A percentile compares a stretch with the other conserved stretches of the same genome.
These are phyloP conservation scores for Pythium myriotylum DNA, from an alignment of 352 stramenopile genomes.

Conservation along the genomic window DNA sequence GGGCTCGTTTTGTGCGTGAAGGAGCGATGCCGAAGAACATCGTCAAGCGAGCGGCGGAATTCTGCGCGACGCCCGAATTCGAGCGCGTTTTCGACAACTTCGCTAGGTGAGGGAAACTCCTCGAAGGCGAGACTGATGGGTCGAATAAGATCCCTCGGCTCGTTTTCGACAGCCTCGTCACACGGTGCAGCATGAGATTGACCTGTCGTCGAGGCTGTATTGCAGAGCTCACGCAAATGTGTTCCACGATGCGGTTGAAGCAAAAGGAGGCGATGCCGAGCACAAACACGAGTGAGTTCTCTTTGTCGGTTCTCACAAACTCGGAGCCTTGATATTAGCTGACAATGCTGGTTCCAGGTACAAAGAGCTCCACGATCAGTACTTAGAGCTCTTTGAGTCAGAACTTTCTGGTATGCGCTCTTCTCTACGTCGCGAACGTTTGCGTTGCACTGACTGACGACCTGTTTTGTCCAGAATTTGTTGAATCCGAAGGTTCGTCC, in stretches of 20 bases:
- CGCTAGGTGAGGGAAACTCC: conserved; percentile 38
- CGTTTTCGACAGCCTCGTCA: no score
- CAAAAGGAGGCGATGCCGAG: conserved; percentile 64
- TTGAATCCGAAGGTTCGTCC: conserved; percentile 64
- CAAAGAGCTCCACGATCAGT: conserved; percentile 76
- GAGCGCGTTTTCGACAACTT: conserved; percentile 81
- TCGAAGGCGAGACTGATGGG: no score
- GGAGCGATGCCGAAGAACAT: conserved; percentile 50
- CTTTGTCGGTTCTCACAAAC: not conserved
- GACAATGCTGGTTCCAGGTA: conserved; percentile 34
- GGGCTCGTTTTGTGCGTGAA: no score
- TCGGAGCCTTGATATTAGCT: no score
- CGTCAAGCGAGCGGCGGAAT: conserved; percentile 66
- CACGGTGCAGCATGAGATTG: no score
- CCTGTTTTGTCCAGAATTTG: conserved; percentile 48
- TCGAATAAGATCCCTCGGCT: no score
- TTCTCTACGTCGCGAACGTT: not conserved
- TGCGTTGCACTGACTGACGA: no score
- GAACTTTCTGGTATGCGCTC: conserved; percentile 51
- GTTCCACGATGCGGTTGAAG: conserved; percentile 67
- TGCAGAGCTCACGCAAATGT: conserved; percentile 57
- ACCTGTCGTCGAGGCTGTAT: no score
- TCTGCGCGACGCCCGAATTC: conserved; percentile 74
- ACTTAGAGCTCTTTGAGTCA: conserved; percentile 72
- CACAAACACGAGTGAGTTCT: conserved; percentile 71